phyloP scores from a whole-genome alignment of 768 basidiomycete genomes.

The Phylloporus sp. region DNA sequence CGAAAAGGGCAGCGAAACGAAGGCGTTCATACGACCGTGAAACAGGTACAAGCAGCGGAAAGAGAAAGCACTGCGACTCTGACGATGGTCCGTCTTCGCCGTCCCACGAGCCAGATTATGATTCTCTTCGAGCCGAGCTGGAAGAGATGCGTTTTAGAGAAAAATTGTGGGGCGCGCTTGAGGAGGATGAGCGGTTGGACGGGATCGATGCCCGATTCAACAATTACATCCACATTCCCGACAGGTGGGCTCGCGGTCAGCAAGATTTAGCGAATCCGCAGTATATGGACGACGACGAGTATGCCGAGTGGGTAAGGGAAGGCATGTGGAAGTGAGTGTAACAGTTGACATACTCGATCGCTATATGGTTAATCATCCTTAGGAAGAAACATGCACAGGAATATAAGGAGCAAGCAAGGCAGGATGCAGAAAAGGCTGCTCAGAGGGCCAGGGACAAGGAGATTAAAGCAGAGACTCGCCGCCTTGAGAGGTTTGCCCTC shows the following conservation, averaged over 20 bases:
- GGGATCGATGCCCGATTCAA: slow-evolving; percentile 61
- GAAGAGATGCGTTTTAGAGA: slow-evolving; percentile 69
- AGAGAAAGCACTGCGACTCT: slow-evolving; percentile 6
- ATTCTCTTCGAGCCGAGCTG: slow-evolving; percentile 46
- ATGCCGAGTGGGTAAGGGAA: slow-evolving; percentile 78
- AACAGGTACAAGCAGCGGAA: slow-evolving; percentile 9
- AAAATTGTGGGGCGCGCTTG: slow-evolving; percentile 69
- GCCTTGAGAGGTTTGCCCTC: slow-evolving; percentile 47
- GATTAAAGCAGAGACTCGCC: slow-evolving; percentile 48
- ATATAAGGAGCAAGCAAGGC: slow-evolving; percentile 56
- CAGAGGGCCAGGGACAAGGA: slow-evolving; percentile 53
- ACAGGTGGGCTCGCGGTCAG: slow-evolving; percentile 54
- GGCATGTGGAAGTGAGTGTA: slow-evolving; percentile 79
- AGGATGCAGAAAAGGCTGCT: slow-evolving; percentile 50
- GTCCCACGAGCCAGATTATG: slow-evolving; percentile 40
- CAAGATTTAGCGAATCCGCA: slow-evolving; percentile 40
- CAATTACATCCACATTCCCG: slow-evolving; percentile 67
- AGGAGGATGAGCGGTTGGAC: slow-evolving; percentile 68
- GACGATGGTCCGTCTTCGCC: slow-evolving; percentile 9
- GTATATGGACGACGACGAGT: slow-evolving; percentile 80
- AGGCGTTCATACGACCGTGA: slow-evolving; percentile 20
- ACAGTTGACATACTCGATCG: not conserved
- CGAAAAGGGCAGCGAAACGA: slow-evolving; percentile 44
- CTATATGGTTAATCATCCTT: slow-evolving; percentile 3
- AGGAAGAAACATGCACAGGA: slow-evolving; percentile 70